Evolutionary conservation across 139 green algal species (phyloP), one percentile per base, ranked within the genome.

Genomic region (Volvox africanus): DNA sequence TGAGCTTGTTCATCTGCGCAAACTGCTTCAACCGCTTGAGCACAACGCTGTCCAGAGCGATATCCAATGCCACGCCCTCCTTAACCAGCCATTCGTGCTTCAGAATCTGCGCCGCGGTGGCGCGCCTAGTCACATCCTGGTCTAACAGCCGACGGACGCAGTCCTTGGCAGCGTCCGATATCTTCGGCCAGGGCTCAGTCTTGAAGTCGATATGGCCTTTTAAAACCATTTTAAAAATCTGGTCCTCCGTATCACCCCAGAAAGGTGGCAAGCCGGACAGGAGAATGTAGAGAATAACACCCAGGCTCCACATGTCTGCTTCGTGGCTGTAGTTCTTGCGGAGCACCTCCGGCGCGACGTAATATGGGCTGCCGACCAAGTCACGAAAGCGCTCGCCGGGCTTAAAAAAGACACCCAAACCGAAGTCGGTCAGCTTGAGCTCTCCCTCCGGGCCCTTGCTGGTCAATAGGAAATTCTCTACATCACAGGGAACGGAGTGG

Each of bases 391-490:
- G 88, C 91, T 99, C 94, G 3, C 95, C 96, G 26, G 95, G 96
- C 91, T 97, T 98, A 94, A 98, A 98, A 90, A 99, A 99, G 13
- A 96, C 93, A 62, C 94, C 94, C 17, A 95, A 86, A 21, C 93
- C 93, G 88, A 94, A 95, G 81, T 95, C 93, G 9, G 97, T 99
- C 71, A 97, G 96, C 94, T 98, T 99, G 61, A 99, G 94, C 80
- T 95, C 78, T 14, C 92, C 90, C 26, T 97, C 90, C 0, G 95
- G 86, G 3, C 85, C 76, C 82, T 97, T 97, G 91, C 78, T 95
- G 6, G 95, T 96, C 37, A 99, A 95, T 91, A 99, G 93, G 91
- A 99, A 99, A 94, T 99, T 99, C 93, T 99, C 98, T 75, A 96
- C 67, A 50, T 28, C n/a, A 28, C 65, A 2, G 5, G 11, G 5